Evolutionary conservation across 805 yeast genomes (phyloP).

Genomic region (Saccharomyces eubayanus): DNA sequence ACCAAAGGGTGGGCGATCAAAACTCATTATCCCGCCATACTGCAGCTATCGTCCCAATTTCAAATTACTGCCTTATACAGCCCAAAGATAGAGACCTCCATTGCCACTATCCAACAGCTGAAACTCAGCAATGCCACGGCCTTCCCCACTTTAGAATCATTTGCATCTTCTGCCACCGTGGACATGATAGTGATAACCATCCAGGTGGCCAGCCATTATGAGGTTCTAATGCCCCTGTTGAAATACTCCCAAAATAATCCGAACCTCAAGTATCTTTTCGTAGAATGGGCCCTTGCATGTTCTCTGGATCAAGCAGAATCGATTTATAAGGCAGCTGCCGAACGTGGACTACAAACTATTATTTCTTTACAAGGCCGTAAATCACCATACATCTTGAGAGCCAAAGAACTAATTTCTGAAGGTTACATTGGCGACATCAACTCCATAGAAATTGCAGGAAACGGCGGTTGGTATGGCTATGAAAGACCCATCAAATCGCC

Average conservation of each 20-base stretch:
- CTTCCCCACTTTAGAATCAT: constrained; percentile 18
- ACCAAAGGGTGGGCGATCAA: constrained; percentile 28
- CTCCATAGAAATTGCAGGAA: constrained; percentile 26
- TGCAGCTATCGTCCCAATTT: constrained; percentile 26
- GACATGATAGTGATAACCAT: constrained; percentile 25
- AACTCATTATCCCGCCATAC: constrained; percentile 26
- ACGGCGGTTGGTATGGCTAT: constrained; percentile 30
- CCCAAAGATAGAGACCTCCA: constrained; percentile 14
- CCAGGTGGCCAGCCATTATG: constrained; percentile 16
- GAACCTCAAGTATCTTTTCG: constrained; percentile 21
- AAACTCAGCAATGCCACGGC: constrained; percentile 22
- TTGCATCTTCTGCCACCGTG: constrained; percentile 17
- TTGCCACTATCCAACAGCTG: constrained; percentile 18
- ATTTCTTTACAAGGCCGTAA: constrained; percentile 28
- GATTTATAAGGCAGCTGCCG: constrained; percentile 19
- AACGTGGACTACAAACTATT: constrained; percentile 24
- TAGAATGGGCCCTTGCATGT: constrained; percentile 26
- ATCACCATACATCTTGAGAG: constrained; percentile 26
- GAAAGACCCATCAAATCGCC: constrained; percentile 25
- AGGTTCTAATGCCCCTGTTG: constrained; percentile 14
- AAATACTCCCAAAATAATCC: constrained; percentile 17
- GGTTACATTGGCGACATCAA: constrained; percentile 28
- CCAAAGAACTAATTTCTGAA: constrained; percentile 24
- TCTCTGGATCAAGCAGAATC: constrained; percentile 21
- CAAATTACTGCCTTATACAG: constrained; percentile 23